These are phyloP conservation scores for Pichia sp. DNA, from an alignment of 1,139 yeast genomes.

Conservation along the genomic window DNA sequence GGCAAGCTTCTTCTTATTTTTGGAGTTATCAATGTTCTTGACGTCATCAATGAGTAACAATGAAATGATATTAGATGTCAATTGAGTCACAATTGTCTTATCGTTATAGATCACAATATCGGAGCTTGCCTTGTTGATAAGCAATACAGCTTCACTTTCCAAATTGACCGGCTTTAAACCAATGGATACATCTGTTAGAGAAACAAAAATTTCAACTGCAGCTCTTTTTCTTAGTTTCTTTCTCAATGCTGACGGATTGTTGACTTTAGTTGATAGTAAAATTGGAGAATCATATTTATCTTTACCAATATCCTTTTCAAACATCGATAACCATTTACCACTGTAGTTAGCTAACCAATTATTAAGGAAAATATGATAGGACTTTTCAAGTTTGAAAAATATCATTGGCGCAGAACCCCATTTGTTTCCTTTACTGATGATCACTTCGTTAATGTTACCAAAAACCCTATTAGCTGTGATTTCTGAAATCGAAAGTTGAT, in stretches of 20 bases:
- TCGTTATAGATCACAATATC: conserved; percentile 40
- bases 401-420: conserved; percentile 37
- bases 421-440: conserved; percentile 34
- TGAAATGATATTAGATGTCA: conserved; percentile 46
- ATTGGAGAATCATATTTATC: conserved; percentile 1
- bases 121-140: conserved; percentile 50
- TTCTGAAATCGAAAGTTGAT: conserved; percentile 21
- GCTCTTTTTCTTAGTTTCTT: background rate
- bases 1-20: conserved; percentile 21
- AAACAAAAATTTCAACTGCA: conserved; percentile 41
- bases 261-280: background rate
- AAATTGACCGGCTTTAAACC: conserved; percentile 62
- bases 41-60: conserved; percentile 60
- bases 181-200: conserved; percentile 50
- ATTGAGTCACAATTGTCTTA: conserved; percentile 20
- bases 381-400: conserved; percentile 31
- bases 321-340: conserved; percentile 50
- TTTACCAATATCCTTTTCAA: conserved; percentile 22
- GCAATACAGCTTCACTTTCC: conserved; percentile 48
- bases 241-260: background rate
- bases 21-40: conserved; percentile 32
- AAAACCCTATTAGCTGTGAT: conserved; percentile 14
- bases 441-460: conserved; percentile 28
- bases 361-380: conserved; percentile 41
- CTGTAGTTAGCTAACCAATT: conserved; percentile 50